These are phyloP conservation scores for Aureobasidium subglaciale DNA, from an alignment of 2,329 filamentous ascomycete species.

Conservation along the genomic window DNA sequence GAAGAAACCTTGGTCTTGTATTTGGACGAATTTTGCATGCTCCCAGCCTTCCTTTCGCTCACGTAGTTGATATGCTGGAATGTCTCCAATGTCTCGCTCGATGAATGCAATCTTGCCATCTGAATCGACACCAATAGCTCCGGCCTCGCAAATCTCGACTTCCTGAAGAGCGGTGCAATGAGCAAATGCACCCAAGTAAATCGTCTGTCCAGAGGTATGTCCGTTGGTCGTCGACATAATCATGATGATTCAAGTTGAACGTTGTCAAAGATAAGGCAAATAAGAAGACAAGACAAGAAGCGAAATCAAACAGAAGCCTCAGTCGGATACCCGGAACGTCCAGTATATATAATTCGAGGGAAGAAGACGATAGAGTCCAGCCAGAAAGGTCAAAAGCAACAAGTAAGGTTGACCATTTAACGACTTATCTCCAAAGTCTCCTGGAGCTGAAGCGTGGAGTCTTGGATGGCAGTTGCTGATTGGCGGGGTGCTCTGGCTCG, in stretches of 20 bases:
- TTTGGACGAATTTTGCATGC: constrained; percentile 32
- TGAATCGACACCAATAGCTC: constrained; percentile 46
- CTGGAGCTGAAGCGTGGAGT: not conserved
- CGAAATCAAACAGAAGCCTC: not conserved
- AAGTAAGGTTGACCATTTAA: not conserved
- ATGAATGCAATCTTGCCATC: constrained; percentile 46
- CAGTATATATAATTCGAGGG: not conserved
- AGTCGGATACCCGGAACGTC: not conserved
- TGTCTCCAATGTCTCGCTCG: constrained; percentile 27
- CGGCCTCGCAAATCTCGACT: constrained; percentile 43
- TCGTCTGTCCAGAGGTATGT: constrained; percentile 24
- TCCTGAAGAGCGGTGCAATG: constrained; percentile 44
- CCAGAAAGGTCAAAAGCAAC: not conserved
- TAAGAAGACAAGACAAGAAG: not conserved
- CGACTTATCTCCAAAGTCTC: constrained; percentile 13
- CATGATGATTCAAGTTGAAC: not conserved
- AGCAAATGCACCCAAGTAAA: constrained; percentile 58
- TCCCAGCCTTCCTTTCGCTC: constrained; percentile 30
- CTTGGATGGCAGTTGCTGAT: not conserved
- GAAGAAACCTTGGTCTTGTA: constrained; percentile 59
- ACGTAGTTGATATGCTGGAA: constrained; percentile 20
- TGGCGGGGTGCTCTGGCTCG: not conserved
- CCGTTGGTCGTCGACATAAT: constrained; percentile 1
- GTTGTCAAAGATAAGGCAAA: not conserved
- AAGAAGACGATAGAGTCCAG: not conserved